Base-by-base conservation (phyloP, 768 basidiomycete genomes). In the Mycena sanguinolenta region DNA sequence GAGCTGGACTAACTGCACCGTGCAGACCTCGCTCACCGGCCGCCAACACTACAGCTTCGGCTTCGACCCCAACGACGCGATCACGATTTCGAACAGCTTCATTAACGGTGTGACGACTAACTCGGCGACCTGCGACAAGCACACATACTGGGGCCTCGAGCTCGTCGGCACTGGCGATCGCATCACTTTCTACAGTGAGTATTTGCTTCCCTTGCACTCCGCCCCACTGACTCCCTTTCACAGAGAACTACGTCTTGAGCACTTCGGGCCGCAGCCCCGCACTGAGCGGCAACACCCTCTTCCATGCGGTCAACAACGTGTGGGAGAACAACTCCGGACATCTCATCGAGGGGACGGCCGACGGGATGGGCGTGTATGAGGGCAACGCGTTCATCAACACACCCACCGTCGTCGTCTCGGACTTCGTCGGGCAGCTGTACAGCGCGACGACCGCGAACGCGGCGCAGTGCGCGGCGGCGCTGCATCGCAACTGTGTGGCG, bases 71-170 rank as follows among this genome's bases (percentile, higher is more conserved):
- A 42, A 14, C n/a, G n/a, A n/a, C n/a, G n/a, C n/a, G n/a, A n/a
- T n/a, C n/a, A 46, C 16, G 21, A 46, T 46, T 16, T 52, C 23
- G 8, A 27, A n/a, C n/a, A n/a, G n/a, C n/a, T n/a, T n/a, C n/a
- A n/a, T n/a, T n/a, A n/a, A n/a, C n/a, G 50, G 50, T 25, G 50
- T 21, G 19, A 46, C 16, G 44, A 21, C 44, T n/a, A 21, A 46
- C 44, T 46, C 44, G 44, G 44, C 44, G 23, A 54, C 53, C 30
- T 54, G 53, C 53, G 30, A 54, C 53, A 28, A 28, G 30, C 53
- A 54, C 53, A 32, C 53, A 7, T 54, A 32, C 53, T 54, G 53
- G 53, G n/a, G 53, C 53, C 53, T 54, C 28, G 28, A 54, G 53
- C 53, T 54, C 53, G 28, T 54, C 53, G 53, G 28, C 53, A 25